Base-by-base conservation (phyloP, 495 filamentous ascomycete genomes). In the Penicillium desertorum region DNA sequence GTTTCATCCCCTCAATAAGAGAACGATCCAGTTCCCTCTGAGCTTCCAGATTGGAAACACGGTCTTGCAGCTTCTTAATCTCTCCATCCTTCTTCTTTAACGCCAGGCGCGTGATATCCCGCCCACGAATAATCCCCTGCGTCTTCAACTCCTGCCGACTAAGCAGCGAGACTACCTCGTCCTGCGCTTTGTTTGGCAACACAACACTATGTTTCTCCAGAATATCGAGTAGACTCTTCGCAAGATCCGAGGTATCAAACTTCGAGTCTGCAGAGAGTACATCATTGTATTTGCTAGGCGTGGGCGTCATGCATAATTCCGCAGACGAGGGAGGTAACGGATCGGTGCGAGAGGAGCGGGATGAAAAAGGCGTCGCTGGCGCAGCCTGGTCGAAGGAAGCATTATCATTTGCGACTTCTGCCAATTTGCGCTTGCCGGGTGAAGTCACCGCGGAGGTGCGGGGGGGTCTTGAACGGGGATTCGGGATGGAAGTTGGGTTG, bases 51-150 rank as follows among this genome's bases (percentile, higher is more conserved):
- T 58, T 58, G 23, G 58, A 64, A 58, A 72, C 69, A 61, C 64
- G 80, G 72, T 54, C 77, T 56, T 75, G 85, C 75, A 51, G 66
- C 74, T 67, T 86, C 79, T 42, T 84, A 63, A 86, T 83, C 55
- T 82, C 78, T 2, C 73, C 73, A 44, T 91, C 84, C 44, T 86
- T 86, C 23, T 76, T 77, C 64, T 82, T 85, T n/a, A 88, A 58
- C 6, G 81, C 79, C 2, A 77, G 70, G 25, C 90, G 69, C 2
- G 82, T 74, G 20, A 86, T 80, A 54, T 92, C 88, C 5, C 88
- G 69, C 0, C 84, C 86, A 4, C 77, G 77, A 27, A 78, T 73
- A 19, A 89, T 76, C 1, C 88, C 88, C 57, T 74, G 76, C 8
- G 70, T 75, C 39, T 75, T 77, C 50, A 84, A 65, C 11, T 83